Percentiles rank a stretch among this genome's conserved stretches.
Conservation (phyloP, 495 filamentous ascomycete genomes). For the Saxophila tyrrhenica region DNA sequence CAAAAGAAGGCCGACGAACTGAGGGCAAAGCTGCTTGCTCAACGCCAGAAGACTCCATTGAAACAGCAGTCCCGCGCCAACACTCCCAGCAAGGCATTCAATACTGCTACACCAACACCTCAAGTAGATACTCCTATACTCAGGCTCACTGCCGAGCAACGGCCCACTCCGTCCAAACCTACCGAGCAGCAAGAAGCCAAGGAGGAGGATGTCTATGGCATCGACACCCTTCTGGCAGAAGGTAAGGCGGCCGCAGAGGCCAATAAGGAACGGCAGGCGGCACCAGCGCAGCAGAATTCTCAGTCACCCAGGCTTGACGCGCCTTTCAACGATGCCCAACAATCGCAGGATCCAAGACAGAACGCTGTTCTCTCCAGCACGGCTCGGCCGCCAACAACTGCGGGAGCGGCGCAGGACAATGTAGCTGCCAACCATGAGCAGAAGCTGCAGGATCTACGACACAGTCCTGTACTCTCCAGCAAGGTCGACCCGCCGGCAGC, state of each 20-base stretch:
- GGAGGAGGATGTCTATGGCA: background rate
- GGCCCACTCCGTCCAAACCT: background rate
- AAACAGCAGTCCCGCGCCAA: slow-evolving; percentile 1
- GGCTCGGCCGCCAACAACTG: background rate
- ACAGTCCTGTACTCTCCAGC: background rate
- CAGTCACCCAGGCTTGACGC: background rate
- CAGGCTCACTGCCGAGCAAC: background rate
- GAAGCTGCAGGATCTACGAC: background rate
- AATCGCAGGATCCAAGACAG: background rate
- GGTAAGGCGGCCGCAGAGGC: slow-evolving; percentile 3
- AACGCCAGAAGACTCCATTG: slow-evolving; percentile 10
- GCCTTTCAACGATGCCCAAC: background rate
- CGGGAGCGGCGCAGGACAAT: too few relatives aligned
- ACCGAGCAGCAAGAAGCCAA: background rate
- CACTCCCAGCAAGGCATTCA: slow-evolving; percentile 3
- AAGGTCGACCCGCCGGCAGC: background rate
- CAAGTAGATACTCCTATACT: background rate
- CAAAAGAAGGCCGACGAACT: slow-evolving; percentile 12
- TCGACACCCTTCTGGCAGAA: slow-evolving; percentile 5
- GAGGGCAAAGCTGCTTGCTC: slow-evolving; percentile 16
- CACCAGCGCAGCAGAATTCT: background rate
- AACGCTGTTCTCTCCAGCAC: background rate
- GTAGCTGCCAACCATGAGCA: background rate
- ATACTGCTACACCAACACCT: background rate
- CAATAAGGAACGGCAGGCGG: background rate